phyloP scores from a whole-genome alignment of 2,329 filamentous ascomycete species.

The Colletotrichum euphorbiae region DNA sequence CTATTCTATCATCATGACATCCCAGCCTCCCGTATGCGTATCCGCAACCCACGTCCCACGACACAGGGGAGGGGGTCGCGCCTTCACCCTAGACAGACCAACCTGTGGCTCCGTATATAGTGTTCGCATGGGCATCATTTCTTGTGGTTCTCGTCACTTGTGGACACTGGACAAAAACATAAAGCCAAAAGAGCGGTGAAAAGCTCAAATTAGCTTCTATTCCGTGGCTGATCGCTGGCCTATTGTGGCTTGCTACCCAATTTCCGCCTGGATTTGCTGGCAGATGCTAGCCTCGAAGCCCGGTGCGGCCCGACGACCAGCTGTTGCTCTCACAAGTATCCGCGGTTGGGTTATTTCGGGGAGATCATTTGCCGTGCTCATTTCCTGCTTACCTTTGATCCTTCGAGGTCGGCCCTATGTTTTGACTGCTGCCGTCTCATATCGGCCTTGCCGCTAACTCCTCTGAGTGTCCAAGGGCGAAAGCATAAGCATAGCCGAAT shows the following conservation, averaged over 20 bases:
- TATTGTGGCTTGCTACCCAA: constrained; percentile 3
- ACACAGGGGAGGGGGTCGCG: background rate
- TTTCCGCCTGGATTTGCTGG: constrained; percentile 12
- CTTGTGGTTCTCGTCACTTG: background rate
- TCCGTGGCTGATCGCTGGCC: background rate
- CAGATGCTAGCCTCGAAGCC: constrained; percentile 13
- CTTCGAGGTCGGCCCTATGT: background rate
- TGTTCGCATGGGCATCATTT: background rate
- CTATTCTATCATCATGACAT: constrained; percentile 19
- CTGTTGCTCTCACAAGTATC: background rate
- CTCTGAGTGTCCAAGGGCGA: background rate
- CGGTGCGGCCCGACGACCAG: constrained; percentile 26
- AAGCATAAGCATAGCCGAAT: background rate
- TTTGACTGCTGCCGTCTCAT: constrained; percentile 1
- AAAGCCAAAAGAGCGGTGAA: constrained; percentile 21
- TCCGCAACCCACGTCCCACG: background rate
- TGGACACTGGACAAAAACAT: background rate
- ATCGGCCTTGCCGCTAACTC: too few species aligned
- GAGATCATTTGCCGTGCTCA: background rate
- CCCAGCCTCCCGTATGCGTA: constrained; percentile 6
- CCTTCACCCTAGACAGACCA: background rate
- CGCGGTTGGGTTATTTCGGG: constrained; percentile 5
- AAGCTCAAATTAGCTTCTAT: constrained; percentile 7
- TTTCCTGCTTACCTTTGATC: background rate
- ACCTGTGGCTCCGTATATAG: background rate